These are phyloP conservation scores for Talaromyces borbonicus DNA, from an alignment of 495 filamentous ascomycete genomes.

Conservation along the genomic window DNA sequence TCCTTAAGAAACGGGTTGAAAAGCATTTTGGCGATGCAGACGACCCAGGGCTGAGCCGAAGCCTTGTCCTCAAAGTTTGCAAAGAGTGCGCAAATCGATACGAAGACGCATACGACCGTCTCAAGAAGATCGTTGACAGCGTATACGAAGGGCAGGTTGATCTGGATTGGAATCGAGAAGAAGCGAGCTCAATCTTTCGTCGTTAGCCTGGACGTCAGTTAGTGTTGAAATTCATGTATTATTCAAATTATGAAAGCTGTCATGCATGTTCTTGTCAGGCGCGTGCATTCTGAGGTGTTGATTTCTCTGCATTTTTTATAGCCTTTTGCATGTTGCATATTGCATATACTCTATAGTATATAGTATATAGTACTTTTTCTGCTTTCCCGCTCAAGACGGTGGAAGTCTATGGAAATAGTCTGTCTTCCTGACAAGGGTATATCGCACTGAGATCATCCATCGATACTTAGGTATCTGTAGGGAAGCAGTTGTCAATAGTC, in stretches of 20 bases:
- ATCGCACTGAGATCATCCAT: no score
- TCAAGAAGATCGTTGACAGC: conserved; percentile 48
- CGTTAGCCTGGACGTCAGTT: neutral
- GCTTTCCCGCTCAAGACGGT: no score
- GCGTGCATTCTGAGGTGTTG: conserved; percentile 4
- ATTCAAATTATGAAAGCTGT: conserved; percentile 6
- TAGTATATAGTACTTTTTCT: no score
- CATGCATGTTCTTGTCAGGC: conserved; percentile 5
- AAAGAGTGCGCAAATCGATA: conserved; percentile 74
- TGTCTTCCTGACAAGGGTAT: no score
- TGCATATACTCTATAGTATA: no score
- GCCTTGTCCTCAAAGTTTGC: conserved; percentile 67
- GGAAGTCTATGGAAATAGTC: no score
- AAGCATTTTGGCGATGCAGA: conserved; percentile 92
- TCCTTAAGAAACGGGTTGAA: conserved; percentile 79
- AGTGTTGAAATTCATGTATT: conserved; percentile 5
- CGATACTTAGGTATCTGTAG: no score
- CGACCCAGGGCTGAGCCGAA: conserved; percentile 55
- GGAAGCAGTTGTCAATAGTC: no score
- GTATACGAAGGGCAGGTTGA: conserved; percentile 59
- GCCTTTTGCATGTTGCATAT: no score
- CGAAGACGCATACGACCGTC: conserved; percentile 59
- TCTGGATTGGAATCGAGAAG: conserved; percentile 50
- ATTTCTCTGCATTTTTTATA: neutral
- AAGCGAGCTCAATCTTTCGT: conserved; percentile 42